Conservation (phyloP, 2,329 filamentous ascomycete genomes). For the Ustilaginoidea virens region DNA sequence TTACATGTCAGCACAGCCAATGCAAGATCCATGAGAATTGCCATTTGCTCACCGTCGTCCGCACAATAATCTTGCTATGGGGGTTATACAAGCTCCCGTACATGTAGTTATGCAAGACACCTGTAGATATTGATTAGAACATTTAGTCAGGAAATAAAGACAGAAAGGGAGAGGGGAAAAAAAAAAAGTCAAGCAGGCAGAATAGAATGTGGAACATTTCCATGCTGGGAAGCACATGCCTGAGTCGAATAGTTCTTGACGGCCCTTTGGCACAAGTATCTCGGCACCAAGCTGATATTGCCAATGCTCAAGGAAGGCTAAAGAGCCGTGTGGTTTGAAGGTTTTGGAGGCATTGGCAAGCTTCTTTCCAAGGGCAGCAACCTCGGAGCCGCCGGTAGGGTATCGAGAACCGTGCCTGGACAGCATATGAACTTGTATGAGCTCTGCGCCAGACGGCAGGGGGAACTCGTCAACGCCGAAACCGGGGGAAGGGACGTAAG, state of each 20-base stretch:
- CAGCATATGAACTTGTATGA: conserved; percentile 56
- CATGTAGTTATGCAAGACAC: conserved; percentile 56
- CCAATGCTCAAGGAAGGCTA: conserved; percentile 57
- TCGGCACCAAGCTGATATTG: conserved; percentile 53
- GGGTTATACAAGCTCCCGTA: conserved; percentile 59
- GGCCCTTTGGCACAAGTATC: conserved; percentile 57
- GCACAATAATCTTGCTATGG: conserved; percentile 54
- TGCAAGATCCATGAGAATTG: not conserved
- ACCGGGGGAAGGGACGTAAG: conserved; percentile 56
- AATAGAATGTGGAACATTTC: not conserved
- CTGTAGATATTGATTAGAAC: no score
- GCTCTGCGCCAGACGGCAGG: conserved; percentile 48
- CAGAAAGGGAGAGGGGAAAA: no score
- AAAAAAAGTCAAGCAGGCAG: not conserved
- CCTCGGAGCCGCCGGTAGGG: conserved; percentile 44
- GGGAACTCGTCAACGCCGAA: conserved; percentile 63
- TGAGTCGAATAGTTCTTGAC: conserved; percentile 58
- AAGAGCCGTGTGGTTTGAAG: conserved; percentile 38
- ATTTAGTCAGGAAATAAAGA: no score
- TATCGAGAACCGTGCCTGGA: conserved; percentile 62
- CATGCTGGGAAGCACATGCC: conserved; percentile 12
- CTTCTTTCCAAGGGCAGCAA: conserved; percentile 38
- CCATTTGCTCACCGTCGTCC: conserved; percentile 39
- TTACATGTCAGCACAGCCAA: conserved; percentile 7
- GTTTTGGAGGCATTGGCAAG: conserved; percentile 37